These are phyloP conservation scores for Protomyces arabidopsidicola DNA, from an alignment of 1,139 yeast species.

Conservation along the genomic window DNA sequence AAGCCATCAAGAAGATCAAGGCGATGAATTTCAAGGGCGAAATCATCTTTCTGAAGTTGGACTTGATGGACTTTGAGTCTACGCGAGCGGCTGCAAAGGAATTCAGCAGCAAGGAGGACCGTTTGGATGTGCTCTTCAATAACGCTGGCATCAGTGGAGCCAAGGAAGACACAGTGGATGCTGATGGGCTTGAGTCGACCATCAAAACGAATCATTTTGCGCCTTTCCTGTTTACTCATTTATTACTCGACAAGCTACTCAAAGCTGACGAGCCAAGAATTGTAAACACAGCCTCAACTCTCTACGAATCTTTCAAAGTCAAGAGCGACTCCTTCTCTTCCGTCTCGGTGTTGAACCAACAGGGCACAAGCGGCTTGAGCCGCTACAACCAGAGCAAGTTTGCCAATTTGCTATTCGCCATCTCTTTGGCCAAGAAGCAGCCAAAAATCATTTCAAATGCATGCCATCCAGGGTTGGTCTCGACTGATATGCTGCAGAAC, in stretches of 20 bases:
- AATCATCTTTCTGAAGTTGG: conserved; percentile 39
- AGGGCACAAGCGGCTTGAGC: background rate
- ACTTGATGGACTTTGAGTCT: conserved; percentile 45
- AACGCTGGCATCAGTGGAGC: conserved; percentile 33
- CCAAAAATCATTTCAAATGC: conserved; percentile 29
- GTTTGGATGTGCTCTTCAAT: conserved; percentile 32
- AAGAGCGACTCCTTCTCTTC: conserved; percentile 18
- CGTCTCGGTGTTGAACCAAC: conserved; percentile 6
- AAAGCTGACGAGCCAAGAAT: conserved; percentile 42
- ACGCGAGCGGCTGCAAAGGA: conserved; percentile 29
- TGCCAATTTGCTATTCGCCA: conserved; percentile 31
- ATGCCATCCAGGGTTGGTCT: conserved; percentile 33
- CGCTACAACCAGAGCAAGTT: conserved; percentile 34
- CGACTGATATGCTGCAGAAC: conserved; percentile 28
- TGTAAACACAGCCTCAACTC: conserved; percentile 63
- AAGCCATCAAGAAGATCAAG: conserved; percentile 40
- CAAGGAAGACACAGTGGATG: background rate
- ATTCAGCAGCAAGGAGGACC: conserved; percentile 30
- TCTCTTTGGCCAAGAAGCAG: conserved; percentile 28
- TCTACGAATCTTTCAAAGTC: conserved; percentile 47
- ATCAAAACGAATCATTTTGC: conserved; percentile 74
- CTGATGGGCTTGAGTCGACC: conserved; percentile 45
- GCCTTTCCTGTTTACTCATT: conserved; percentile 65
- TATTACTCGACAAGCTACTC: conserved; percentile 52
- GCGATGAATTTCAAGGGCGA: conserved; percentile 35